These are phyloP conservation scores for Kwoniella sp. DNA, from an alignment of 768 basidiomycete genomes.

Conservation along the genomic window DNA sequence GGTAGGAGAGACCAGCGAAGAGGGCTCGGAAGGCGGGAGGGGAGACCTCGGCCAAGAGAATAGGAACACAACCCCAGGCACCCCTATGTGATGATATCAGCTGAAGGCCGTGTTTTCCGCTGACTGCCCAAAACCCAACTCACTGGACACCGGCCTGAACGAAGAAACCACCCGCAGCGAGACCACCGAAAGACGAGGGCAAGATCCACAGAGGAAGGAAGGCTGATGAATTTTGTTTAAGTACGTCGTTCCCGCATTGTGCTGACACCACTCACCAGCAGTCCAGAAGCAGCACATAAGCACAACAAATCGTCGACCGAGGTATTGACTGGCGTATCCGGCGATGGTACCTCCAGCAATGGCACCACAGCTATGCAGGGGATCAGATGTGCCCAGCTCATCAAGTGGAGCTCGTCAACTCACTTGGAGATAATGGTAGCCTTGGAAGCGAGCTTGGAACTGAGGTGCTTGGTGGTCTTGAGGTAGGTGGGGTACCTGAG, in stretches of 20 bases:
- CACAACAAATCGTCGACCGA: conserved; percentile 68
- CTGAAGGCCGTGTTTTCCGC: conserved; percentile 50
- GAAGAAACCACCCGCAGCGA: conserved; percentile 74
- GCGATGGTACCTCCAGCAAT: conserved; percentile 62
- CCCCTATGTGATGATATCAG: conserved; percentile 56
- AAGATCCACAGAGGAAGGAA: conserved; percentile 70
- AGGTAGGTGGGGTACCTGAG: conserved; percentile 69
- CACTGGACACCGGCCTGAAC: conserved; percentile 69
- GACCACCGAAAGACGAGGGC: conserved; percentile 62
- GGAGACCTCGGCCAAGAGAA: conserved; percentile 69
- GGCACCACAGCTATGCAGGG: conserved; percentile 11
- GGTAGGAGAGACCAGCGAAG: conserved; percentile 81
- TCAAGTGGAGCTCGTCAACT: too few relatives aligned
- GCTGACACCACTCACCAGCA: conserved; percentile 4
- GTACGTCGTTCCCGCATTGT: background rate
- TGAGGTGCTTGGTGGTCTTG: conserved; percentile 61
- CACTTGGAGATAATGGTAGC: conserved; percentile 71
- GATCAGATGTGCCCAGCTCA: too few relatives aligned
- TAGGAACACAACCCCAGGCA: conserved; percentile 84
- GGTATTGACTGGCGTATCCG: conserved; percentile 66
- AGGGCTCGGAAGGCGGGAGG: conserved; percentile 85
- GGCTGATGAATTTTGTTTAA: background rate
- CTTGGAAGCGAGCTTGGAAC: conserved; percentile 59
- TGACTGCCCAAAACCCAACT: background rate
- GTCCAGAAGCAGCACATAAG: conserved; percentile 8